A percentile compares a stretch with the other conserved stretches of the same genome.
phyloP scores from a whole-genome alignment of 352 stramenopile species.

The Pythium phragmiticola region DNA sequence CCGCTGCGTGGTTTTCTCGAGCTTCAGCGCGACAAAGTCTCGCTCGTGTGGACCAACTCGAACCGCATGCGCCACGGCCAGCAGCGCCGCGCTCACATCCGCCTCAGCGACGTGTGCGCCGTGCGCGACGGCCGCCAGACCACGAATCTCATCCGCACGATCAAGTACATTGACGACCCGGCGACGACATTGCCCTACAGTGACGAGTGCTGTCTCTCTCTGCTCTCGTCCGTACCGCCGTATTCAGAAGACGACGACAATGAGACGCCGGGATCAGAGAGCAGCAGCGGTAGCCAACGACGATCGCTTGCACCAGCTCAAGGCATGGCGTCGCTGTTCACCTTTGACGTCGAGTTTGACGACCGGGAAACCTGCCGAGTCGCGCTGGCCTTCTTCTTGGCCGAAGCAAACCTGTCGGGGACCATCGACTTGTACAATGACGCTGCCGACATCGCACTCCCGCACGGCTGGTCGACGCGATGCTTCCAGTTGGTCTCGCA shows the following conservation, averaged over 20 bases:
- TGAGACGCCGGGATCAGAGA: too few relatives aligned
- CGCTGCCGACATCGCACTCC: slow-evolving; percentile 50
- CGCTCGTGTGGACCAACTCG: slow-evolving; percentile 55
- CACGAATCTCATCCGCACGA: slow-evolving; percentile 78
- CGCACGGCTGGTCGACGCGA: slow-evolving; percentile 40
- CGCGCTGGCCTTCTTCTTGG: slow-evolving; percentile 58
- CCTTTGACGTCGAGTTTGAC: slow-evolving; percentile 78
- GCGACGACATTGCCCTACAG: slow-evolving; percentile 41
- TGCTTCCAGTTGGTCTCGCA: slow-evolving; percentile 73
- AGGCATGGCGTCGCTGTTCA: slow-evolving; percentile 25
- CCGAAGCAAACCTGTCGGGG: slow-evolving; percentile 42
- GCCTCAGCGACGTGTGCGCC: slow-evolving; percentile 50
- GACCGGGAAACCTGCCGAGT: slow-evolving; percentile 46
- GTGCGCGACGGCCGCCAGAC: slow-evolving; percentile 71
- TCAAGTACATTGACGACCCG: slow-evolving; percentile 63
- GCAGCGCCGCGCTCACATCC: slow-evolving; percentile 30
- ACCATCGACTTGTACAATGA: slow-evolving; percentile 47
- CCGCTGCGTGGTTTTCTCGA: slow-evolving; percentile 52
- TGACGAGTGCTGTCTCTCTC: slow-evolving; percentile 71
- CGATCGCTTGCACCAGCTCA: slow-evolving; percentile 5
- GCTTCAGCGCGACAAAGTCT: slow-evolving; percentile 63
- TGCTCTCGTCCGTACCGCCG: slow-evolving; percentile 28
- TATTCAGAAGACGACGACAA: neutral
- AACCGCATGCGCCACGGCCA: slow-evolving; percentile 35
- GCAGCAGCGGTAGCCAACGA: neutral